Evolutionary conservation across 2,329 filamentous ascomycete species (phyloP).

Genomic region (Xylariaceae sp.): DNA sequence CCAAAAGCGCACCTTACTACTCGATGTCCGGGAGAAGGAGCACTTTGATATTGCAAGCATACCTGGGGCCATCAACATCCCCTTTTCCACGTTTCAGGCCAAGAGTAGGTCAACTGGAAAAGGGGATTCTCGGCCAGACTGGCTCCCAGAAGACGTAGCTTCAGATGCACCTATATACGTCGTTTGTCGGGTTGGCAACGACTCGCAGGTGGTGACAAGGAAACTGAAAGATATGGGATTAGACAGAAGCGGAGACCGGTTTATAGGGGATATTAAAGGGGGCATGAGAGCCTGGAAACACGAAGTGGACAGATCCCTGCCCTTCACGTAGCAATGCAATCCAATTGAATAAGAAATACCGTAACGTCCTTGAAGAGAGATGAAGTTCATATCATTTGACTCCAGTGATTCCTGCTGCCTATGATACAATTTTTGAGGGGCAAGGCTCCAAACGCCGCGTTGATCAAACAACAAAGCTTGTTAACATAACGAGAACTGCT

Average conservation of each 20-base stretch:
- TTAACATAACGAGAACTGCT: conserved; percentile 10
- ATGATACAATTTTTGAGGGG: conserved; percentile 25
- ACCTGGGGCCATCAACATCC: conserved; percentile 69
- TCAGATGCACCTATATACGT: conserved; percentile 57
- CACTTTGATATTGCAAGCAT: conserved; percentile 79
- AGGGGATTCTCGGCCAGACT: conserved; percentile 24
- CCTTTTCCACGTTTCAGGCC: conserved; percentile 51
- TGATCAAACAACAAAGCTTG: conserved; percentile 14
- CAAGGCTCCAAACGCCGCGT: conserved; percentile 28
- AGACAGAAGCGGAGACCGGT: conserved; percentile 46
- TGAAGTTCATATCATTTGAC: conserved; percentile 24
- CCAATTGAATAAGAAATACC: too few relatives aligned
- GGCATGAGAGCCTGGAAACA: conserved; percentile 69
- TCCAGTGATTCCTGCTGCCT: conserved; percentile 20
- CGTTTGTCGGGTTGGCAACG: conserved; percentile 70
- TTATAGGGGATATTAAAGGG: conserved; percentile 65
- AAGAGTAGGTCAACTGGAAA: conserved; percentile 16
- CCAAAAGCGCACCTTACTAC: conserved; percentile 46
- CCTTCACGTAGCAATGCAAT: conserved; percentile 40
- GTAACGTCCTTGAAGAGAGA: too few relatives aligned
- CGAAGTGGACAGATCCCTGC: conserved; percentile 55
- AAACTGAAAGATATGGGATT: conserved; percentile 59
- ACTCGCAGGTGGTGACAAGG: conserved; percentile 65
- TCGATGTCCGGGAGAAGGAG: conserved; percentile 81
- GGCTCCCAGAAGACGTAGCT: conserved; percentile 36